A percentile compares a stretch with the other conserved stretches of the same genome.
Evolutionary conservation across 2,329 filamentous ascomycete species (phyloP).

Genomic region (Diplodia corticola): DNA sequence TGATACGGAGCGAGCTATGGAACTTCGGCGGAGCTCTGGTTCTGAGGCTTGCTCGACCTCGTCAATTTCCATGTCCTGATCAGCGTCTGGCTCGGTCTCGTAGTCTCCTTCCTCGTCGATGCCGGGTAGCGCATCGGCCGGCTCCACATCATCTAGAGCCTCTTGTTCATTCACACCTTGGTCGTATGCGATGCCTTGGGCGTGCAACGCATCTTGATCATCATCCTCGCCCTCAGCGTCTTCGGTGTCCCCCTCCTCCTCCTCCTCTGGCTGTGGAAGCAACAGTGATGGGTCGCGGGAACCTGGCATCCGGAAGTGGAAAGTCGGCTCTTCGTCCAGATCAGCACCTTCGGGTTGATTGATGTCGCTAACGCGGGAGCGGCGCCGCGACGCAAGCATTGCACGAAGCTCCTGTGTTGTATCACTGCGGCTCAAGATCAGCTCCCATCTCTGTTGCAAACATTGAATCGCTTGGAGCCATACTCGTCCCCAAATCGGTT

Average conservation of each 20-base stretch:
- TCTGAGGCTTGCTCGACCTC: conserved; percentile 14
- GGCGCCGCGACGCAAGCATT: conserved; percentile 21
- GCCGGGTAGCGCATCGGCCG: background rate
- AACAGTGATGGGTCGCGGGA: conserved; percentile 30
- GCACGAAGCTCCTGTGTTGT: conserved; percentile 25
- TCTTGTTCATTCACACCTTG: conserved; percentile 27
- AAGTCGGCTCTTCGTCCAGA: conserved; percentile 39
- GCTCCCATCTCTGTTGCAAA: conserved; percentile 17
- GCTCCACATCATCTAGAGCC: conserved; percentile 35
- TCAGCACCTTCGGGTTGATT: conserved; percentile 18
- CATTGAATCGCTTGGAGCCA: conserved; percentile 40
- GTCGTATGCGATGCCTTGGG: conserved; percentile 31
- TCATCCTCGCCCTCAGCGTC: conserved; percentile 25
- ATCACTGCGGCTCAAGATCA: conserved; percentile 4
- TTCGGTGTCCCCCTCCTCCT: conserved; percentile 2
- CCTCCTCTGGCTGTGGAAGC: conserved; percentile 2
- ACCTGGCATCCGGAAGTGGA: conserved; percentile 40
- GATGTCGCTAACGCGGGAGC: conserved; percentile 23
- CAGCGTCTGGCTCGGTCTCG: conserved; percentile 24
- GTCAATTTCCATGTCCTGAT: conserved; percentile 13
- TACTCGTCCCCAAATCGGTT: conserved; percentile 37
- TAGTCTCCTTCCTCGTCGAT: conserved; percentile 27
- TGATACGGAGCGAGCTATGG: background rate
- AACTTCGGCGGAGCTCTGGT: conserved; percentile 4
- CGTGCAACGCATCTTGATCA: conserved; percentile 32